Base-by-base conservation (phyloP, 331 rosid species). In the Spiraea crenata region DNA sequence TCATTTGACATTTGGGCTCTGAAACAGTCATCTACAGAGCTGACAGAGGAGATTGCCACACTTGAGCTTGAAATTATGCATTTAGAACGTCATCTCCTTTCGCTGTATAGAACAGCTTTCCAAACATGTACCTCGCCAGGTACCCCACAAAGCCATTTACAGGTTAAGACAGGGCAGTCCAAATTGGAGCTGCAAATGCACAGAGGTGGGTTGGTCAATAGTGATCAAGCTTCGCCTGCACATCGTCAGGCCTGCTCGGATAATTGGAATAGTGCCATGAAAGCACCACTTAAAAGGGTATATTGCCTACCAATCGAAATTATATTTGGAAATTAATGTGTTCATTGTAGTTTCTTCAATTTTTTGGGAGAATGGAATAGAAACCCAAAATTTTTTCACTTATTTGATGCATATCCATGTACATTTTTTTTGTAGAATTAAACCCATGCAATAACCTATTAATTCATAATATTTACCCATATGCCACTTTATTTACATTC, bases 41-140 rank as follows among this genome's bases (percentile, higher is more conserved):
- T 80, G 78, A 14, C 63, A 72, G 72, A 72, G 76, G 81, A 80
- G 74, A 80, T 76, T 34, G 57, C 19, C 41, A 40, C 20, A 15
- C 75, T 80, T 52, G 84, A 76, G 69, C 47, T 40, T 51, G 63
- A 80, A 51, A 76, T 80, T 58, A 48, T 55, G 67, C 67, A 68
- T 37, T 39, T 80, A 66, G 84, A 80, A 52, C 72, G 72, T 71
- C 67, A 49, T 66, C 75, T 80, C 40, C 84, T 80, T 62, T 76
- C 75, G 40, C 78, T 67, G 11, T 80, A 76, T 41, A 56, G 81
- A 46, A 62, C 77, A n/a, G 78, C 76, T 67, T 72, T 80, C 6
- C 71, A 76, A 50, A 75, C 71, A 12, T 57, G 55, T 35, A 46
- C 79, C 49, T 70, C 74, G 35, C 63, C 74, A 44, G 51, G 40